These are phyloP conservation scores for Cordyceps farinosa DNA, from an alignment of 2,329 filamentous ascomycete species.

Conservation along the genomic window DNA sequence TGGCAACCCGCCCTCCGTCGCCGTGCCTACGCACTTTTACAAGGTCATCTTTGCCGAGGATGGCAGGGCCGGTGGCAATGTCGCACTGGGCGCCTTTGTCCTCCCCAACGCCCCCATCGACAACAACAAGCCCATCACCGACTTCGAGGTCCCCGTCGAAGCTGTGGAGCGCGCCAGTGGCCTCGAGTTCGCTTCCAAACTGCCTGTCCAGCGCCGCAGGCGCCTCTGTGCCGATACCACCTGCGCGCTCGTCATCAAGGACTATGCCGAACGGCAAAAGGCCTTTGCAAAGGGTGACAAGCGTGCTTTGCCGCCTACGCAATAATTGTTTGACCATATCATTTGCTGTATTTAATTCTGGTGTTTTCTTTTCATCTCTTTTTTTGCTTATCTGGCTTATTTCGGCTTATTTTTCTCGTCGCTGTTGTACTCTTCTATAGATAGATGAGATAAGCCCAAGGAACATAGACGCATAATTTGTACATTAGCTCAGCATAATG, in stretches of 20 bases:
- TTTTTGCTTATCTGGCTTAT: neutral
- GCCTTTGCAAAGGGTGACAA: conserved; percentile 45
- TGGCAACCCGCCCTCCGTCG: conserved; percentile 85
- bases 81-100: conserved; percentile 91
- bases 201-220: conserved; percentile 70
- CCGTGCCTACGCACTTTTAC: conserved; percentile 98
- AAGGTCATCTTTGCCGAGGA: conserved; percentile 98
- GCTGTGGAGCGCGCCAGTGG: conserved; percentile 88
- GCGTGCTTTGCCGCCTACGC: conserved; percentile 21
- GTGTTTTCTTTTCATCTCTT: neutral
- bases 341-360: neutral
- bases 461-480: neutral
- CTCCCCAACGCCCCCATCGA: conserved; percentile 86
- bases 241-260: conserved; percentile 78
- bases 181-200: conserved; percentile 80
- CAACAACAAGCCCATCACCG: conserved; percentile 79
- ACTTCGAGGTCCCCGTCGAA: conserved; percentile 95
- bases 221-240: conserved; percentile 81
- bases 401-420: neutral
- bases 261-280: conserved; percentile 65
- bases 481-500: neutral
- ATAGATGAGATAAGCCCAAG: neutral
- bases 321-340: conserved; percentile 3
- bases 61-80: conserved; percentile 63
- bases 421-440: neutral